A percentile compares a stretch with the other conserved stretches of the same genome.
Evolutionary conservation across 1,284 basidiomycete species (phyloP).

Genomic region (Erythrobasidium hasegawianum): DNA sequence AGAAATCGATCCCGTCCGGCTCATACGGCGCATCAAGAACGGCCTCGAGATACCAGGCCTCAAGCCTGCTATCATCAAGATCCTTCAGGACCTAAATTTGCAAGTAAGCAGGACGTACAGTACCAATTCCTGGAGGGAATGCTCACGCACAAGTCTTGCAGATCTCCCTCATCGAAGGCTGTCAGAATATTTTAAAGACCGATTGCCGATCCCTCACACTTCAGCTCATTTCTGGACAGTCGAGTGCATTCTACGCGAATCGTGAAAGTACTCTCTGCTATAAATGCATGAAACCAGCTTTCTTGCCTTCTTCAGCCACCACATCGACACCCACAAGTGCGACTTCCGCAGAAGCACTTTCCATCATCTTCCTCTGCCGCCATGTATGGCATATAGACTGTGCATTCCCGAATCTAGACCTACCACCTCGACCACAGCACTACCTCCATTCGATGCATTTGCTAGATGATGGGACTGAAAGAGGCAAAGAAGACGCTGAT

Average conservation of each 20-base stretch:
- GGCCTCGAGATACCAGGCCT: conserved; percentile 93
- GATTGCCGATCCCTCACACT: conserved; percentile 72
- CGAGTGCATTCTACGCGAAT: conserved; percentile 67
- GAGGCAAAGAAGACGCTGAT: conserved; percentile 9
- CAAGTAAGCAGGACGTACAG: conserved; percentile 51
- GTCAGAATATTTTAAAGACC: conserved; percentile 75
- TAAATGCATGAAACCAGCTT: conserved; percentile 62
- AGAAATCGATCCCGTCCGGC: conserved; percentile 89
- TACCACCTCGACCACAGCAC: conserved; percentile 32
- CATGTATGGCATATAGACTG: conserved; percentile 70
- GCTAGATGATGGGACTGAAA: neutral
- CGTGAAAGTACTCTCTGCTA: conserved; percentile 63
- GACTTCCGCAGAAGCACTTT: conserved; percentile 53
- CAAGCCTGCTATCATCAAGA: conserved; percentile 91
- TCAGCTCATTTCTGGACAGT: conserved; percentile 68
- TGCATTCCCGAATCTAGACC: conserved; percentile 23
- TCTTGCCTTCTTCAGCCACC: conserved; percentile 52
- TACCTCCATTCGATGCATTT: conserved; percentile 14
- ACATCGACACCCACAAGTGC: conserved; percentile 35
- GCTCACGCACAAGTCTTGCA: conserved; percentile 53
- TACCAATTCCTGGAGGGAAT: neutral
- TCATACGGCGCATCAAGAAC: conserved; percentile 90
- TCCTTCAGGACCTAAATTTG: conserved; percentile 89
- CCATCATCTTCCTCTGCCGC: conserved; percentile 76
- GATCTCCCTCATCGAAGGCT: conserved; percentile 83